Percentiles rank a stretch among this genome's conserved stretches.
These are phyloP conservation scores for Lophium mytilinum DNA, from an alignment of 495 filamentous ascomycete genomes.

Conservation along the genomic window DNA sequence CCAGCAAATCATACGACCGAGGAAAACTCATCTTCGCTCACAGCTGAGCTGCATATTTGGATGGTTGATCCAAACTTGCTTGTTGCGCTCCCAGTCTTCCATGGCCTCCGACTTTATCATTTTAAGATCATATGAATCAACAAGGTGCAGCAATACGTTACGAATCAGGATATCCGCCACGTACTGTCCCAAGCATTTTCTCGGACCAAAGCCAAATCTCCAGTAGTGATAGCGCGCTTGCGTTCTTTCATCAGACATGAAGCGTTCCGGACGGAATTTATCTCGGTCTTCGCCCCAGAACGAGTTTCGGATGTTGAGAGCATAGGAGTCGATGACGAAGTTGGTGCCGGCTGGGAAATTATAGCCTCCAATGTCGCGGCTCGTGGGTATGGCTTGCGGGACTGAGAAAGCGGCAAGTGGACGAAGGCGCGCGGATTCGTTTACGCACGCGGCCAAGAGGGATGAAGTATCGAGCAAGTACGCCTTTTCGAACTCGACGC, in stretches of 20 bases:
- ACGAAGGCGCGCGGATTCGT: constrained; percentile 33
- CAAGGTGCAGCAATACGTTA: neutral
- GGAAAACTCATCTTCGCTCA: neutral
- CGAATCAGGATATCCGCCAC: neutral
- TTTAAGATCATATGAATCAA: neutral
- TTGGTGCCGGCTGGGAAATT: constrained; percentile 21
- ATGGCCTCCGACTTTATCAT: neutral
- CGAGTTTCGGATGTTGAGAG: constrained; percentile 33
- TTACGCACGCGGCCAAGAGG: constrained; percentile 27
- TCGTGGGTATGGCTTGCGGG: constrained; percentile 31
- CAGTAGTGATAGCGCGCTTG: constrained; percentile 11
- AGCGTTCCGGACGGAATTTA: constrained; percentile 23
- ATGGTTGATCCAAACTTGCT: neutral
- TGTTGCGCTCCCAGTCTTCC: neutral
- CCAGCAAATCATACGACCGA: too few relatives aligned
- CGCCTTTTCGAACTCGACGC: neutral
- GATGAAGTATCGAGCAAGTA: constrained; percentile 3
- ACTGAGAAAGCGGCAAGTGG: constrained; percentile 36
- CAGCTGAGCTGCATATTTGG: neutral
- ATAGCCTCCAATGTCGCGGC: neutral
- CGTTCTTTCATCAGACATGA: neutral
- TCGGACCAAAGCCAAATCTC: constrained; percentile 19
- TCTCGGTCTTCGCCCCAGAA: constrained; percentile 32
- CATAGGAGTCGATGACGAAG: constrained; percentile 36
- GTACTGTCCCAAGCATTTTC: constrained; percentile 13